Conservation (phyloP, 2,329 filamentous ascomycete genomes). For the Pyrenophora graminea region DNA sequence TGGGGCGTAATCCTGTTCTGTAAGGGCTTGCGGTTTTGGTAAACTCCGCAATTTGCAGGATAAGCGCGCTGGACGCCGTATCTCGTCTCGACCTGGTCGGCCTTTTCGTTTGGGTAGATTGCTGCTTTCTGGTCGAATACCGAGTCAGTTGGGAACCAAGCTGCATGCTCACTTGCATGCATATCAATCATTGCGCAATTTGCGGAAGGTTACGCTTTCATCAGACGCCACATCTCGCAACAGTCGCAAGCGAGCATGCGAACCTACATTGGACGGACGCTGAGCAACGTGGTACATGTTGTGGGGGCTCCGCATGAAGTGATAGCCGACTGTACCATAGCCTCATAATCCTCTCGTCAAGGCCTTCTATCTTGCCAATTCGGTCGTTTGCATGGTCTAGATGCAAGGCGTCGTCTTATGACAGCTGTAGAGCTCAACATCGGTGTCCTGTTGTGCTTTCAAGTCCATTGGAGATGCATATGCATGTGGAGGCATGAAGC, state of each 20-base stretch:
- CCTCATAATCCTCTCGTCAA: conserved; percentile 3
- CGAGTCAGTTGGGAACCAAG: conserved; percentile 4
- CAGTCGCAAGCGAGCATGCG: conserved; percentile 1
- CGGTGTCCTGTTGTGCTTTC: conserved; percentile 2
- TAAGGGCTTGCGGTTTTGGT: conserved; percentile 1
- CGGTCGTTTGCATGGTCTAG: conserved; percentile 7
- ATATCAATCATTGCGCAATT: conserved; percentile 4
- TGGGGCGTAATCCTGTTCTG: conserved; percentile 3
- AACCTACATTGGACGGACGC: conserved; percentile 6
- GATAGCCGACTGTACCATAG: conserved; percentile 7
- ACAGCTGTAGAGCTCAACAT: conserved; percentile 2
- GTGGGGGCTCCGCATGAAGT: conserved; percentile 11
- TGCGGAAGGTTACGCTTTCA: conserved; percentile 3
- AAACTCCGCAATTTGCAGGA: conserved; percentile 14
- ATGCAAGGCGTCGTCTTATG: conserved; percentile 10
- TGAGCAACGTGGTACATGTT: conserved; percentile 11
- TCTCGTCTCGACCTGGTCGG: not conserved
- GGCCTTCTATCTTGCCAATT: not conserved
- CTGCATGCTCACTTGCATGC: conserved; percentile 4
- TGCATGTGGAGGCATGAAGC: conserved; percentile 3
- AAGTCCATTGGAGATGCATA: conserved; percentile 8
- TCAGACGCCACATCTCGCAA: not conserved
- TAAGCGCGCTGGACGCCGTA: conserved; percentile 17
- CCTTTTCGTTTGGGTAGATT: conserved; percentile 9
- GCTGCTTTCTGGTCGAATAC: conserved; percentile 15